Evolutionary conservation across 2,329 filamentous ascomycete species (phyloP).

Genomic region (Neofusicoccum sp.): DNA sequence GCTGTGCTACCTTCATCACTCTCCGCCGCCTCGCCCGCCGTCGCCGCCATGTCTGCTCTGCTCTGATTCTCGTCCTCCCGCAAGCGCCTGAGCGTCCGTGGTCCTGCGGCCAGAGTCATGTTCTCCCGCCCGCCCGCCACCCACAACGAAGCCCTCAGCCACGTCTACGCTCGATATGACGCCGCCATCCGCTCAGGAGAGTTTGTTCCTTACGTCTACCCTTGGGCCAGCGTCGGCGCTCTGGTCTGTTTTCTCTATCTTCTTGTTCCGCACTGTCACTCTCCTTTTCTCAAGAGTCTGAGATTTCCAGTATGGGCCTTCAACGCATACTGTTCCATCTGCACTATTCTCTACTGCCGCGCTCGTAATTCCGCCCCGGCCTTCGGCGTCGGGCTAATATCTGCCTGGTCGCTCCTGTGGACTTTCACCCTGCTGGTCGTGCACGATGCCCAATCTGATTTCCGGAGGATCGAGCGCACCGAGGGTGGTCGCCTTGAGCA

Average conservation of each 20-base stretch:
- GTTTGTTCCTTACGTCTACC: conserved; percentile 45
- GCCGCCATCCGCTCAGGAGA: conserved; percentile 38
- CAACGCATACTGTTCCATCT: conserved; percentile 44
- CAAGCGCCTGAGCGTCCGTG: conserved; percentile 4
- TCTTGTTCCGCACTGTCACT: conserved; percentile 48
- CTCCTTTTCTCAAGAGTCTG: conserved; percentile 38
- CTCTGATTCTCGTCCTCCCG: neutral
- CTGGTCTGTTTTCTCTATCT: conserved; percentile 49
- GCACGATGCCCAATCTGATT: conserved; percentile 56
- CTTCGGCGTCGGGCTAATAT: conserved; percentile 55
- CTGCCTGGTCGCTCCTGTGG: conserved; percentile 56
- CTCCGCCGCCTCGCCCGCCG: neutral
- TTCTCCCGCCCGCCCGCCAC: conserved; percentile 20
- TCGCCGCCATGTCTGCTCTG: neutral
- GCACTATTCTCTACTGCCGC: conserved; percentile 45
- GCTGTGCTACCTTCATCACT: neutral
- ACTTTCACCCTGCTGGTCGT: conserved; percentile 52
- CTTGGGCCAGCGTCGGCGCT: conserved; percentile 41
- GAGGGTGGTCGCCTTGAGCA: no score
- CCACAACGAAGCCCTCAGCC: conserved; percentile 32
- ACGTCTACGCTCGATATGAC: conserved; percentile 43
- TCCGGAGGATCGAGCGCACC: conserved; percentile 53
- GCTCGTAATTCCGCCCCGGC: conserved; percentile 52
- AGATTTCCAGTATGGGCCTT: conserved; percentile 48
- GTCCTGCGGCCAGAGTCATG: conserved; percentile 27